These are phyloP conservation scores for Starmerella bombi DNA, from an alignment of 805 yeast species.

Conservation along the genomic window DNA sequence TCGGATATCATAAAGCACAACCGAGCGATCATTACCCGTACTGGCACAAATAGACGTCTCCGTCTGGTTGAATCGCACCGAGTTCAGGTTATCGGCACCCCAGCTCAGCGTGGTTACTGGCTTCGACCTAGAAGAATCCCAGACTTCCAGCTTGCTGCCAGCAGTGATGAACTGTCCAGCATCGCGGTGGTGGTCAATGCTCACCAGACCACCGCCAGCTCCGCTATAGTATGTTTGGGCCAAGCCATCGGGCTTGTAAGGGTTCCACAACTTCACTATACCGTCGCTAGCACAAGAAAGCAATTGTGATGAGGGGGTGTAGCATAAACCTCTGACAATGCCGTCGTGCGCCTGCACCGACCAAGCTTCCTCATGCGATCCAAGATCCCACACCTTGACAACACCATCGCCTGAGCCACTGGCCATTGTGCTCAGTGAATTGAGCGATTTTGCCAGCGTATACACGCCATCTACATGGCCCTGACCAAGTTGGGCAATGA, in stretches of 20 bases:
- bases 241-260: slow-evolving; percentile 39
- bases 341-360: slow-evolving; percentile 84
- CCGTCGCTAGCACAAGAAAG: slow-evolving; percentile 86
- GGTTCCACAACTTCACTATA: slow-evolving; percentile 76
- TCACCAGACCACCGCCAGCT: slow-evolving; percentile 51
- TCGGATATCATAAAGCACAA: slow-evolving; percentile 80
- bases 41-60: slow-evolving; percentile 83
- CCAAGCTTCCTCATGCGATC: slow-evolving; percentile 59
- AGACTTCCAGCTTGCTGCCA: slow-evolving; percentile 76
- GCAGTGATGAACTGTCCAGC: slow-evolving; percentile 78
- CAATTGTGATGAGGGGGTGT: slow-evolving; percentile 50
- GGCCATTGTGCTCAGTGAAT: slow-evolving; percentile 59
- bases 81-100: slow-evolving; percentile 87
- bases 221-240: slow-evolving; percentile 72
- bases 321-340: slow-evolving; percentile 70
- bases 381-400: slow-evolving; percentile 84
- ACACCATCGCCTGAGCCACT: slow-evolving; percentile 94
- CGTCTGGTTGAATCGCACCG: slow-evolving; percentile 76
- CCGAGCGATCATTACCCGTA: slow-evolving; percentile 72
- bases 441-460: slow-evolving; percentile 65
- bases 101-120: slow-evolving; percentile 71
- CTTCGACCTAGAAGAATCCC: slow-evolving; percentile 76
- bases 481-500: slow-evolving; percentile 82
- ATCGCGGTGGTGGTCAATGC: slow-evolving; percentile 72
- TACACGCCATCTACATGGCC: slow-evolving; percentile 96